Conservation (phyloP, 257 asterid species). For the Fraxinus pennsylvanica region DNA sequence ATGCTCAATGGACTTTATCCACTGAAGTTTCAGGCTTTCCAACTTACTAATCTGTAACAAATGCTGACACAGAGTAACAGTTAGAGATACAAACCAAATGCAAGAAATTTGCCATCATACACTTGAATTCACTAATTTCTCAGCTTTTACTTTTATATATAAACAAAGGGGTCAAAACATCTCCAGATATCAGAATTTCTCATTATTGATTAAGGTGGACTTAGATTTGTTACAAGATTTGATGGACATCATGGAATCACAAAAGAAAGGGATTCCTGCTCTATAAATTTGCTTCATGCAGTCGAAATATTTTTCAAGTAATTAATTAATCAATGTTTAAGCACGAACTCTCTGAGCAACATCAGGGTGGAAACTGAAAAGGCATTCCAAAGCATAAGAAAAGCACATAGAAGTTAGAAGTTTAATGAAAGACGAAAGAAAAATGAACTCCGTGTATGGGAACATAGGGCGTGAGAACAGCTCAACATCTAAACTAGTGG, state of each 20-base stretch:
- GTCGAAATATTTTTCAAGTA: neutral
- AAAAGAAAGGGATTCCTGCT: neutral
- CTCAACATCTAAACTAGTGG: neutral
- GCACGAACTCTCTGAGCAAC: neutral
- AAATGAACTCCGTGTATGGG: neutral
- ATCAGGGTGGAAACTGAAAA: neutral
- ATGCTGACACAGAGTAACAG: slow-evolving; percentile 54
- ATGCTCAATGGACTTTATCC: slow-evolving; percentile 84
- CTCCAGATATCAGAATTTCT: slow-evolving; percentile 4
- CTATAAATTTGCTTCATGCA: neutral
- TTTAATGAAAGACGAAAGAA: neutral
- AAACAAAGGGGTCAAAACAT: slow-evolving; percentile 13
- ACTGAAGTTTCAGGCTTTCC: slow-evolving; percentile 75
- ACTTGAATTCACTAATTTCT: neutral
- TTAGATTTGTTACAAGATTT: neutral
- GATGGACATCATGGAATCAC: slow-evolving; percentile 19
- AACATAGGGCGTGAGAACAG: neutral
- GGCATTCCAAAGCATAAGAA: neutral
- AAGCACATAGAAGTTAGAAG: neutral
- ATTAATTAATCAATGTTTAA: neutral
- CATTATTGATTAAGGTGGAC: slow-evolving; percentile 11
- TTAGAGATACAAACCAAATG: slow-evolving; percentile 16
- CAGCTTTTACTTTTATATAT: neutral
- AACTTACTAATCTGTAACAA: slow-evolving; percentile 61
- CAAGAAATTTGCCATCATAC: neutral